Evolutionary conservation across 352 stramenopile genomes (phyloP), one percentile per base, ranked within the genome.

Genomic region (Thalassiosira allenii): DNA sequence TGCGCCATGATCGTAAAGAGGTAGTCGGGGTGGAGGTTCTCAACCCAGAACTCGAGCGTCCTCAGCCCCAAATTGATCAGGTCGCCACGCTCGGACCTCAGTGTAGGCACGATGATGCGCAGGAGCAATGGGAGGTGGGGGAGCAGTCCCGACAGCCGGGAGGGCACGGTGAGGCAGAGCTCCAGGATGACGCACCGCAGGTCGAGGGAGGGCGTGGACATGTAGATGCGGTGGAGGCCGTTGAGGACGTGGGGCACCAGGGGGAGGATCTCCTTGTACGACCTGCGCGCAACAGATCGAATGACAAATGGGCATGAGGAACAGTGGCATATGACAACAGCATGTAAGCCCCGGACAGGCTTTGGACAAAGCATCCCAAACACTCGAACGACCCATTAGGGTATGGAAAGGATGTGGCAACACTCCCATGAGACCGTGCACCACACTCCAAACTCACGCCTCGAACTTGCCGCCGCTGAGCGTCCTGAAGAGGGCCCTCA

Each of bases 391-490:
- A 20, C 9, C 9, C 22, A 53, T n/a, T 29, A 72, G n/a, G 25
- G 37, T 25, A 57, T 14, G n/a, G 23, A 71, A 71, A 23, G 1
- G 8, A 23, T 8, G 23, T 20, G 49, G 49, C n/a, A n/a, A n/a
- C n/a, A n/a, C n/a, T n/a, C n/a, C n/a, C n/a, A n/a, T 11, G 49
- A 27, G 23, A 27, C 8, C 17, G 20, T 9, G 20, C 53, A 79
- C 33, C 12, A 4, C 33, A 62, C 0, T 27, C 2, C 25, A 59
- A 20, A 76, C 70, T 82, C 32, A 86, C 58, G 97, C 96, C 86
- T 99, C 97, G 85, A 99, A 98, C 75, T 99, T 99, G 32, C 97
- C 96, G 40, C 95, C 96, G 3, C 96, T 98, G 53, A 99, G 98
- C 30, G 95, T 98, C 32, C 97, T 92, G 80, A 99, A 99, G 14